phyloP scores from a whole-genome alignment of 495 filamentous ascomycete genomes.

The Lindgomyces ingoldianus region DNA sequence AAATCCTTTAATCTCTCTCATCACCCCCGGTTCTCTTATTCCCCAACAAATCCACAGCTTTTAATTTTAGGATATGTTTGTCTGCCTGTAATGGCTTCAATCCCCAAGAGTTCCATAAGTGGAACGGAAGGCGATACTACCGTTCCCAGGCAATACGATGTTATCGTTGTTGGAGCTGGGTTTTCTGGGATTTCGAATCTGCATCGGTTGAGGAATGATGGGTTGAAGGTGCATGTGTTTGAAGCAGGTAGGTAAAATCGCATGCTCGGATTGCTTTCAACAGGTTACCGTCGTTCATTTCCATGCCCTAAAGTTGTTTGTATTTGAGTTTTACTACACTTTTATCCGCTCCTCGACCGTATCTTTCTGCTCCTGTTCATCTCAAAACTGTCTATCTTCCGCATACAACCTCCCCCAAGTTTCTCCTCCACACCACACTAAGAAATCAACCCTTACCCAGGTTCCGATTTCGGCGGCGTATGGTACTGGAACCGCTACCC shows the following conservation, averaged over 20 bases:
- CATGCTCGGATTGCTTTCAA: background rate
- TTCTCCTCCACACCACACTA: background rate
- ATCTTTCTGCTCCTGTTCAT: background rate
- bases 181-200: conserved; percentile 52
- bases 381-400: background rate
- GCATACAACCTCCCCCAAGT: background rate
- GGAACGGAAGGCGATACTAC: no score
- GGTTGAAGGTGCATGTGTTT: conserved; percentile 49
- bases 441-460: conserved; percentile 14
- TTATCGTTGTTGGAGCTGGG: conserved; percentile 43
- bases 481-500: conserved; percentile 61
- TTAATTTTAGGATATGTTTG: no score
- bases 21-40: no score
- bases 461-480: conserved; percentile 53
- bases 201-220: conserved; percentile 47
- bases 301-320: background rate
- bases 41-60: no score
- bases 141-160: conserved; percentile 39
- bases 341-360: background rate
- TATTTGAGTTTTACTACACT: background rate
- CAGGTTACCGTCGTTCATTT: no score
- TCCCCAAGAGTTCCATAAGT: no score
- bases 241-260: conserved; percentile 44
- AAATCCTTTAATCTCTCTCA: no score
- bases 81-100: no score